Evolutionary conservation across 1,139 yeast species (phyloP).

Genomic region (Nakaseomyces kungkrabaensis): DNA sequence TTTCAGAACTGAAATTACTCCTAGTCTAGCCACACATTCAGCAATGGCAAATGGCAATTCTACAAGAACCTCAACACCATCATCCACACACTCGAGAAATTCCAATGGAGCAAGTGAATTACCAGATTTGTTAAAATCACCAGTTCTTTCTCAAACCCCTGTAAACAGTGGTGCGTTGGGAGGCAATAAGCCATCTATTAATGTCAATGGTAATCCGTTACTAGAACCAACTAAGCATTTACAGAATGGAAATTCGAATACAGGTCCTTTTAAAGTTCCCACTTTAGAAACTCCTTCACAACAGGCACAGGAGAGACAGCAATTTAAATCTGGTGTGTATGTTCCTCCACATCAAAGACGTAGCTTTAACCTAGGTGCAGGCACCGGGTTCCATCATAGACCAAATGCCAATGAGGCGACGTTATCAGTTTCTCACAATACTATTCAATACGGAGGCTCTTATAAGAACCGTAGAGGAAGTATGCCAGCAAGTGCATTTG

Average conservation of each 20-base stretch:
- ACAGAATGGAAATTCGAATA: neutral
- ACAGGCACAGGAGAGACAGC: conserved; percentile 21
- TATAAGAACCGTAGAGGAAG: conserved; percentile 9
- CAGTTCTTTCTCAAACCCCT: conserved; percentile 7
- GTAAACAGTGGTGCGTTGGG: neutral
- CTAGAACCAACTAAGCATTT: neutral
- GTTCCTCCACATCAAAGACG: conserved; percentile 43
- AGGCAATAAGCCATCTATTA: neutral
- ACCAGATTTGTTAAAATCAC: conserved; percentile 28
- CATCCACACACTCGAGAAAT: neutral
- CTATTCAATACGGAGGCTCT: conserved; percentile 12
- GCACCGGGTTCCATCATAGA: conserved; percentile 5
- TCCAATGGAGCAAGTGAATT: conserved; percentile 11
- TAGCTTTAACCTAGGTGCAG: conserved; percentile 12
- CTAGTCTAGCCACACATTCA: neutral
- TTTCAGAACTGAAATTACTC: conserved; percentile 5
- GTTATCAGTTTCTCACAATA: conserved; percentile 17
- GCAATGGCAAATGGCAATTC: conserved; percentile 5
- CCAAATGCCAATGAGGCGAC: conserved; percentile 18
- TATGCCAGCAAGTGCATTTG: conserved; percentile 3
- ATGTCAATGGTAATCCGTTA: neutral
- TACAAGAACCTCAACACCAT: conserved; percentile 4
- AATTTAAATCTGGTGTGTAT: conserved; percentile 29
- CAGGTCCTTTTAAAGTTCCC: neutral
- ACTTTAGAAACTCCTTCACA: conserved; percentile 1